phyloP scores from a whole-genome alignment of 202 grass and related monocot genomes.

The Panicum virgatum region DNA sequence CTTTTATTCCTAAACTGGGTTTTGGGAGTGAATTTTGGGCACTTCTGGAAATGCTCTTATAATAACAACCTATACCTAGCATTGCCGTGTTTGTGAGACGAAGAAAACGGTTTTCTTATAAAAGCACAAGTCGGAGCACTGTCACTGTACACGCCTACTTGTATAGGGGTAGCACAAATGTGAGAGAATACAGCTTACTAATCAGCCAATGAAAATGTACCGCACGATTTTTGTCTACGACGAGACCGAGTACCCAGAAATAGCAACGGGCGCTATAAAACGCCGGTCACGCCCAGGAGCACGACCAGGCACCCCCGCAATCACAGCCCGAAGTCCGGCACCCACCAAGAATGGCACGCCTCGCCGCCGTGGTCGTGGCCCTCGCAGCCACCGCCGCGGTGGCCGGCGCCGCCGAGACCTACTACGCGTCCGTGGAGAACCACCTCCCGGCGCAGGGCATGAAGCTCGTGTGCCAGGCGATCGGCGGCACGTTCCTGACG shows the following conservation, averaged over 20 bases:
- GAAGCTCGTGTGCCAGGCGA: conserved; percentile 36
- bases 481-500: background rate
- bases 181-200: too few species aligned
- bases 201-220: too few species aligned
- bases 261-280: background rate
- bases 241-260: background rate
- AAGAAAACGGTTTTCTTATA: too few species aligned
- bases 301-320: background rate
- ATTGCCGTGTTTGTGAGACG: too few species aligned
- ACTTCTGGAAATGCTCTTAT: too few species aligned
- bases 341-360: background rate
- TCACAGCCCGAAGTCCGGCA: background rate
- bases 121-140: too few species aligned
- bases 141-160: too few species aligned
- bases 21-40: too few species aligned
- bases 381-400: background rate
- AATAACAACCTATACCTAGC: too few species aligned
- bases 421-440: conserved; percentile 49
- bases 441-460: conserved; percentile 21
- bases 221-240: background rate
- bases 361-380: conserved; percentile 8
- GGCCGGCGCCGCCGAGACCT: background rate
- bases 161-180: too few species aligned
- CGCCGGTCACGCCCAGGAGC: background rate
- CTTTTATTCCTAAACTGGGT: too few species aligned